Base-by-base conservation (phyloP, 2,329 filamentous ascomycete genomes). In the Stagonosporopsis chrysanthemi region DNA sequence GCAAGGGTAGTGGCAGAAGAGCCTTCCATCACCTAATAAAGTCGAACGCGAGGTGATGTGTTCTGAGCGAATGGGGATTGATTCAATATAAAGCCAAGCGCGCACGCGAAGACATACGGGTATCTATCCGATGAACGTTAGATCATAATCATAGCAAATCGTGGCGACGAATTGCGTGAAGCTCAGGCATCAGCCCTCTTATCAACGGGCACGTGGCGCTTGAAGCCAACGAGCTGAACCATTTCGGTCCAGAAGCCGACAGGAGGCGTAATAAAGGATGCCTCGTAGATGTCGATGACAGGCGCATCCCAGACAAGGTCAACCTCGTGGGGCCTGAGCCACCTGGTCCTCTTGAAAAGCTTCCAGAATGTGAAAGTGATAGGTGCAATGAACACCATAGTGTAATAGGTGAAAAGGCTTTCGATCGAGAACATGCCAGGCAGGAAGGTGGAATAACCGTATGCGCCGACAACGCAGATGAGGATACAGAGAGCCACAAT, bases 301-400 rank as follows among this genome's bases (percentile, higher is more conserved):
- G 78, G 74, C 29, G 77, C 72, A 9, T 80, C 78, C 65, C 71
- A 77, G 31, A 78, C 76, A 42, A 81, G 65, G 57, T 81, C 78
- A 22, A 80, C 76, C 67, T 89, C 83, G 5, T 78, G 69, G 2
- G 75, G 75, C 17, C 87, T 77, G 48, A 84, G 77, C 56, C 62
- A 68, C 57, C 80, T 81, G 1, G 87, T 90, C 54, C 78, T 79
- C 77, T 87, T 85, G 70, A 86, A 19, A 1, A 90, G 7, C 76
- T 90, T 91, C 86, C 86, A 91, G 65, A 79, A 79, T 19, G 82
- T 49, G 69, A 83, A 89, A 26, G 86, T 75, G 33, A 84, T 68
- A 17, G 74, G 75, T 19, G 82, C 81, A 23, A 87, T 74, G n/a
- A 63, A 62, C 14, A 86, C 63, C 62, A 86, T 76, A 31, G 84